Percentiles rank a stretch among this genome's conserved stretches.
Conservation (phyloP, 306 rosid species). For the Prunus mira region DNA sequence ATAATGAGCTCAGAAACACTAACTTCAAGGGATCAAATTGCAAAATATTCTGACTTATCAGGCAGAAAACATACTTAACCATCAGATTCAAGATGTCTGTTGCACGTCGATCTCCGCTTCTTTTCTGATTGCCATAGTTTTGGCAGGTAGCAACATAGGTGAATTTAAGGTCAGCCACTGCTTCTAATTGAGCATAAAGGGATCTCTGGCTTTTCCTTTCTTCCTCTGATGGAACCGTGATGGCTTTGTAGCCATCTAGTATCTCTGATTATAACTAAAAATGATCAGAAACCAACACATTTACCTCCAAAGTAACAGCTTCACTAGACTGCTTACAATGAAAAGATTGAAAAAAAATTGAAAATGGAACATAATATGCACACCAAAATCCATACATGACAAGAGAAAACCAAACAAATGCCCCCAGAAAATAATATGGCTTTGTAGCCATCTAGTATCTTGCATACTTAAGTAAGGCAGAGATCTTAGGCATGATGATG, state of each 20-base stretch:
- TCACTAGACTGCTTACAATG: neutral
- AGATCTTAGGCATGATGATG: slow-evolving; percentile 5
- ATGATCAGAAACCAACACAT: slow-evolving; percentile 13
- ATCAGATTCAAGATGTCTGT: slow-evolving; percentile 93
- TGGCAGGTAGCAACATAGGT: slow-evolving; percentile 96
- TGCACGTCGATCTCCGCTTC: slow-evolving; percentile 95
- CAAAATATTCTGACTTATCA: slow-evolving; percentile 19
- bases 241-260: slow-evolving; percentile 88
- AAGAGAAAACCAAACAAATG: neutral
- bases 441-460: slow-evolving; percentile 78
- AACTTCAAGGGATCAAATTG: slow-evolving; percentile 23
- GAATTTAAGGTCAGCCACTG: slow-evolving; percentile 95
- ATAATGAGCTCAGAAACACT: slow-evolving; percentile 18
- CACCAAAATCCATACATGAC: neutral
- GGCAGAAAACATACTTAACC: slow-evolving; percentile 81
- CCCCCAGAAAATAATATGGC: slow-evolving; percentile 28
- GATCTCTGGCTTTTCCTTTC: slow-evolving; percentile 89
- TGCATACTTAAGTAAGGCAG: slow-evolving; percentile 4
- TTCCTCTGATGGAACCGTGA: slow-evolving; percentile 79
- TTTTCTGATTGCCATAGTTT: slow-evolving; percentile 92
- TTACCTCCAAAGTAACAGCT: slow-evolving; percentile 23
- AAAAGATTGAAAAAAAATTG: neutral
- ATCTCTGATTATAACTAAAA: slow-evolving; percentile 56
- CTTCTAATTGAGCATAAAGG: slow-evolving; percentile 82
- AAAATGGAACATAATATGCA: neutral